Base-by-base conservation (phyloP, 1,139 yeast genomes). In the Lizanozyma gosingica region DNA sequence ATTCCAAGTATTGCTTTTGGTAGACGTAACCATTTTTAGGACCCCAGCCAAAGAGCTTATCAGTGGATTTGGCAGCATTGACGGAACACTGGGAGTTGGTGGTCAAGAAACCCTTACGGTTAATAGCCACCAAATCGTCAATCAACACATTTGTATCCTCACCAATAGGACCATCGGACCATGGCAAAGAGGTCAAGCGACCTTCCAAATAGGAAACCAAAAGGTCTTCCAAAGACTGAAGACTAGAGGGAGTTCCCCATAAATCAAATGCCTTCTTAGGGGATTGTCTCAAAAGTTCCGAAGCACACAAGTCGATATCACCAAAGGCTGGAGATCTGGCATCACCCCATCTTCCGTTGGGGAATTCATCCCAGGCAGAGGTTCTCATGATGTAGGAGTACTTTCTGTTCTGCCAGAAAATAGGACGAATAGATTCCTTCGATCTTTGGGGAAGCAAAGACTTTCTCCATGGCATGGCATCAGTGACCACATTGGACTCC, bases 301-400 rank as follows among this genome's bases (percentile, higher is more conserved):
- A 78, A 36, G 94, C 95, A 47, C 83, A 78, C 43, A 82, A 67
- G 56, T 82, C 90, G 47, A 83, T 72, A 51, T 87, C 95, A 56
- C 95, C 95, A 60, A 83, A 87, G 4, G 95, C 95, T 8, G 96
- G 96, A 35, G 95, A 86, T 43, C 94, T 73, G 8, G 95, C 83
- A 57, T 87, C 95, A 56, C 96, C 96, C 85, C 94, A 87, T 63
- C 96, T 74, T 48, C 96, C 96, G 62, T 87, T 87, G 39, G 96
- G 96, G 57, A 86, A 87, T 59, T 87, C 96, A 63, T 87, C 94
- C 95, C 95, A 87, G 43, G 85, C 84, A 33, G 94, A 80, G 15
- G 97, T 92, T 60, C 98, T 76, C 36, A 88, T 76, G 47, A 88
- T 80, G 59, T 90, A 92, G 16, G 95, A 82, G 60, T 84, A 85